Evolutionary conservation across 257 asterid species (phyloP).

Genomic region (Osmanthus fragrans): DNA sequence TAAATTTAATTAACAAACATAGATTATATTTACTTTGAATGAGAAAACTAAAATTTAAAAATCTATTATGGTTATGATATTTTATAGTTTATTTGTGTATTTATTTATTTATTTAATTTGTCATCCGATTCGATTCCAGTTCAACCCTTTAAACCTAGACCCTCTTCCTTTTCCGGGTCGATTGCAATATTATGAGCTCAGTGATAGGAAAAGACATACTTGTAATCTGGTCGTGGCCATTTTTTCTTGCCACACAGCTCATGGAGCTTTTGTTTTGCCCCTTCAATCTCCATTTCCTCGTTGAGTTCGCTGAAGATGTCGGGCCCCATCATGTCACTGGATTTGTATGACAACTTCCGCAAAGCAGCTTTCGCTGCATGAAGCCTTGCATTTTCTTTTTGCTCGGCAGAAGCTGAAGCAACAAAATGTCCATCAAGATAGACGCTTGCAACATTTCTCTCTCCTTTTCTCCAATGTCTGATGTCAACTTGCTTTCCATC

Average conservation of each 20-base stretch:
- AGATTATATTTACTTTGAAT: too few species aligned
- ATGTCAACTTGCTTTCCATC: conserved; percentile 58
- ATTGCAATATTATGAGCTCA: conserved; percentile 2
- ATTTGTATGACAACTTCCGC: conserved; percentile 29
- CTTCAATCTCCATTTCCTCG: conserved; percentile 43
- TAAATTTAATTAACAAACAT: too few species aligned
- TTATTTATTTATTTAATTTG: too few species aligned
- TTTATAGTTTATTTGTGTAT: too few species aligned
- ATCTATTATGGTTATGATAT: too few species aligned
- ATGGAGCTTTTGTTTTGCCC: conserved; percentile 68
- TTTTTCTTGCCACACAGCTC: conserved; percentile 71
- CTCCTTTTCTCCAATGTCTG: conserved; percentile 43
- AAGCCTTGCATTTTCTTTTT: conserved; percentile 72
- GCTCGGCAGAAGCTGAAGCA: conserved; percentile 60
- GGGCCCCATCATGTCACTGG: not conserved
- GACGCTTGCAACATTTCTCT: conserved; percentile 48
- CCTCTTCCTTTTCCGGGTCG: too few species aligned
- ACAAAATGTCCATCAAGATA: conserved; percentile 56
- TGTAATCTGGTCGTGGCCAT: conserved; percentile 72
- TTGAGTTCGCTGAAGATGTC: conserved; percentile 30
- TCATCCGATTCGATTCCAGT: too few species aligned
- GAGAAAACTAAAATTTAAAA: too few species aligned
- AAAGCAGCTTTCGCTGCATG: conserved; percentile 81
- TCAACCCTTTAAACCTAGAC: too few species aligned
- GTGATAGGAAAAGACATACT: conserved; percentile 37